Percentiles rank a stretch among this genome's conserved stretches.
Conservation (phyloP, 495 filamentous ascomycete species). For the Aspergillus campestris region DNA sequence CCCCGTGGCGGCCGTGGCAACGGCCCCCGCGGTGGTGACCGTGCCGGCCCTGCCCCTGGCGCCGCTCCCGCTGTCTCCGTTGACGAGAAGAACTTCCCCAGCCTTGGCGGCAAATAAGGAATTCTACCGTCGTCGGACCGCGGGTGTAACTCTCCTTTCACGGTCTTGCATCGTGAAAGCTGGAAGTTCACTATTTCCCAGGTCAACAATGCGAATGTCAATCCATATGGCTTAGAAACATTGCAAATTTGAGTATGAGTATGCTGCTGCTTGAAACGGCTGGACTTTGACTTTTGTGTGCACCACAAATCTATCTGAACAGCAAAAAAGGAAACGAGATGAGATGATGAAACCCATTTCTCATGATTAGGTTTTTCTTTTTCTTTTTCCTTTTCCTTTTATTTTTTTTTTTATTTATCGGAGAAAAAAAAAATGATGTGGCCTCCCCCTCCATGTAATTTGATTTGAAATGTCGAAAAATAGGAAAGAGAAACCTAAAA, state of each 20-base stretch:
- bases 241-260: too few species aligned
- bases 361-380: slow-evolving; percentile 11
- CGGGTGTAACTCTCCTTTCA: too few species aligned
- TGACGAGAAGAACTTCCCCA: slow-evolving; percentile 47
- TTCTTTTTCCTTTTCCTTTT: neutral
- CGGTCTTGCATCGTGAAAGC: too few species aligned
- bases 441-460: slow-evolving; percentile 25
- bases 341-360: slow-evolving; percentile 6
- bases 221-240: too few species aligned
- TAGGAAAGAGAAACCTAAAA: slow-evolving; percentile 22
- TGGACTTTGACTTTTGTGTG: too few species aligned
- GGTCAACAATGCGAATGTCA: too few species aligned
- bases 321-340: slow-evolving; percentile 1
- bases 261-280: too few species aligned
- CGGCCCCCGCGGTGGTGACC: slow-evolving; percentile 30
- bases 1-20: slow-evolving; percentile 34
- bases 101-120: slow-evolving; percentile 41
- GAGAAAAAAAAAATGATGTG: slow-evolving; percentile 9
- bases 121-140: too few species aligned
- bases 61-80: slow-evolving; percentile 30
- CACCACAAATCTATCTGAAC: too few species aligned
- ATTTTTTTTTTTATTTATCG: too few species aligned
- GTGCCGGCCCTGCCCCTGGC: slow-evolving; percentile 7
- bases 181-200: too few species aligned
- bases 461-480: slow-evolving; percentile 29